Evolutionary conservation across 768 basidiomycete species (phyloP).

Genomic region (Rossbeevera mucosa): DNA sequence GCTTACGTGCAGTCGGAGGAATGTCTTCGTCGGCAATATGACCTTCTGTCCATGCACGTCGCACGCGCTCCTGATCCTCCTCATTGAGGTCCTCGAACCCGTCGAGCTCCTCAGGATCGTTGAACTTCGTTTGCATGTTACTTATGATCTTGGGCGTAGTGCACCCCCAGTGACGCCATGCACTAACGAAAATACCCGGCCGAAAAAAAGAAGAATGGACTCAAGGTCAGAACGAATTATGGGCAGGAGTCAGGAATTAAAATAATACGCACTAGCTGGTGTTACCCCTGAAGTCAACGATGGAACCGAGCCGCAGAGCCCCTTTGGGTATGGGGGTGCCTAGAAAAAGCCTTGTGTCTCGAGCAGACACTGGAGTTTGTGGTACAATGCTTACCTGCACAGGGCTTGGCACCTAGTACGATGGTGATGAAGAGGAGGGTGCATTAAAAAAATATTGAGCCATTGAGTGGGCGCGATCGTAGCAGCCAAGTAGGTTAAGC

Average conservation of each 20-base stretch:
- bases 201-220: neutral
- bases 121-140: slow-evolving; percentile 65
- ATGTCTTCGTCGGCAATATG: slow-evolving; percentile 82
- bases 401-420: slow-evolving; percentile 73
- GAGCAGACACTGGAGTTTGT: neutral
- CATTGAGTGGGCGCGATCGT: slow-evolving; percentile 6
- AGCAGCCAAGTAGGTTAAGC: slow-evolving; percentile 4
- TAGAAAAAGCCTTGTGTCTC: slow-evolving; percentile 22
- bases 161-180: slow-evolving; percentile 93
- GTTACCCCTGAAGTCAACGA: slow-evolving; percentile 71
- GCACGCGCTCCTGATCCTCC: slow-evolving; percentile 68
- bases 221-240: neutral
- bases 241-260: neutral
- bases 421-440: slow-evolving; percentile 14
- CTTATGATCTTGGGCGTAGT: slow-evolving; percentile 60
- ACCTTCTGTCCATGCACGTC: slow-evolving; percentile 70
- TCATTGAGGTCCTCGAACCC: slow-evolving; percentile 71
- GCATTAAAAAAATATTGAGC: neutral
- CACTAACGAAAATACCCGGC: slow-evolving; percentile 33
- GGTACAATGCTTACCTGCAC: slow-evolving; percentile 45
- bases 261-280: slow-evolving; percentile 52
- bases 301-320: slow-evolving; percentile 62
- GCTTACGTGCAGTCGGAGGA: slow-evolving; percentile 65
- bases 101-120: slow-evolving; percentile 66
- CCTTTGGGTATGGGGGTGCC: slow-evolving; percentile 75